Conservation (phyloP, 2,329 filamentous ascomycete species). For the Sordariomycetes sp. region DNA sequence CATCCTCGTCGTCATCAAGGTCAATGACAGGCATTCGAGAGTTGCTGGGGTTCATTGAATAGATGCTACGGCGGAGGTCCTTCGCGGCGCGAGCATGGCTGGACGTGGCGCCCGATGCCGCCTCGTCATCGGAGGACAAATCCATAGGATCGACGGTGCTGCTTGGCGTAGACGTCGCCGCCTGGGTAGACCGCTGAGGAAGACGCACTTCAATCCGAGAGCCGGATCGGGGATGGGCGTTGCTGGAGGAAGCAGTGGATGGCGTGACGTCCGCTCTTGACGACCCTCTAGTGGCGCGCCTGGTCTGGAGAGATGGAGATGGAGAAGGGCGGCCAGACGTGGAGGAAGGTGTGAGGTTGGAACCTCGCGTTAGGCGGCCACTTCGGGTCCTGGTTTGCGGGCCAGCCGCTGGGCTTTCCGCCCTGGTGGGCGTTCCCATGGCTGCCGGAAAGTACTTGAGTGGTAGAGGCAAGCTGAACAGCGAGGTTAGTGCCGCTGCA, state of each 20-base stretch:
- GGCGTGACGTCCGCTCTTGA: background rate
- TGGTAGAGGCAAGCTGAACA: background rate
- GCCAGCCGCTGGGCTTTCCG: background rate
- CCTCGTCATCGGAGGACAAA: constrained; percentile 1
- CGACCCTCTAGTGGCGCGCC: background rate
- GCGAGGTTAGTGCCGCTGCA: background rate
- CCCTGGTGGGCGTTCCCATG: background rate
- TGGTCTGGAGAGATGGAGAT: background rate
- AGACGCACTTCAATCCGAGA: background rate
- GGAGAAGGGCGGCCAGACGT: background rate
- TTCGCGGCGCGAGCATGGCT: background rate
- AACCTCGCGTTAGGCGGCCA: background rate
- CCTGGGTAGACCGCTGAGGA: background rate
- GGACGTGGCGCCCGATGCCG: background rate
- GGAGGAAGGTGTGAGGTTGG: background rate
- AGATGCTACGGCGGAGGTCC: constrained; percentile 25
- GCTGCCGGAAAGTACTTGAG: background rate
- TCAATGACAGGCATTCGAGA: background rate
- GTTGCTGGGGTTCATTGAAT: constrained; percentile 27
- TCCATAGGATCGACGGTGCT: background rate
- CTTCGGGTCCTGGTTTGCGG: background rate
- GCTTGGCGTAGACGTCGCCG: background rate
- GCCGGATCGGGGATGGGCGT: background rate
- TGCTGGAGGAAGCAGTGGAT: background rate
- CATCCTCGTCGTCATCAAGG: constrained; percentile 19